These are phyloP conservation scores for Ceratocystis albifundus DNA, from an alignment of 2,329 filamentous ascomycete genomes.

Conservation along the genomic window DNA sequence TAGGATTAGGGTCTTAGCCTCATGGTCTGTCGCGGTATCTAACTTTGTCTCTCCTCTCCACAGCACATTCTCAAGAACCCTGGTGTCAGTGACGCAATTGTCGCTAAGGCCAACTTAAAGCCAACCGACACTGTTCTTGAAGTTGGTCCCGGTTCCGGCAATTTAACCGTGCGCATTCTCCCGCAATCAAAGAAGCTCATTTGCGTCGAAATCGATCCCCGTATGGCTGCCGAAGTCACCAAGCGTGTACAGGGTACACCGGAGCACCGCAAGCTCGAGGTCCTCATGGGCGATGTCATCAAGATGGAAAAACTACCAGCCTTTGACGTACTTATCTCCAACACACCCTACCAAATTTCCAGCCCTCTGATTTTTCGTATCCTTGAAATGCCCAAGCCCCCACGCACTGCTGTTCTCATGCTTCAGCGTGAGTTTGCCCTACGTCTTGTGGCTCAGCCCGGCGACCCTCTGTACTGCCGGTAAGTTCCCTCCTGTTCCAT, in stretches of 20 bases:
- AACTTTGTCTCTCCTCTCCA: conserved; percentile 9
- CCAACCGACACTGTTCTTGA: conserved; percentile 85
- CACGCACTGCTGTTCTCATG: conserved; percentile 81
- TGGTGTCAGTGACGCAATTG: conserved; percentile 62
- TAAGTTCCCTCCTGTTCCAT: conserved; percentile 2
- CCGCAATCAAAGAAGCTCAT: conserved; percentile 73
- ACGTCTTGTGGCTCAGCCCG: conserved; percentile 74
- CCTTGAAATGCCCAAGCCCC: conserved; percentile 67
- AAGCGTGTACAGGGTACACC: conserved; percentile 88
- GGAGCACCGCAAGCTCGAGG: conserved; percentile 69
- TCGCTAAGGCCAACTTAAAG: conserved; percentile 70
- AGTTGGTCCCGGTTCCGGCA: conserved; percentile 81
- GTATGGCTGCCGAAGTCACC: conserved; percentile 91
- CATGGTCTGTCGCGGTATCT: not conserved
- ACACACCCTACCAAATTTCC: conserved; percentile 66
- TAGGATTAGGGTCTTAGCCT: not conserved
- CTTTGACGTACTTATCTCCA: conserved; percentile 73
- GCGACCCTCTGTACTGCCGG: conserved; percentile 78
- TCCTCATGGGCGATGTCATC: conserved; percentile 80
- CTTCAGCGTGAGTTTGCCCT: conserved; percentile 93
- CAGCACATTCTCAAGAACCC: conserved; percentile 88
- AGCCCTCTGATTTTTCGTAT: conserved; percentile 86
- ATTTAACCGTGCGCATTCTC: conserved; percentile 77
- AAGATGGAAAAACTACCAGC: conserved; percentile 65
- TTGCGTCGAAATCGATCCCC: conserved; percentile 83